Percentiles rank a stretch among this genome's conserved stretches.
These are phyloP conservation scores for Hypoxylon sp. DNA, from an alignment of 2,329 filamentous ascomycete species.

Conservation along the genomic window DNA sequence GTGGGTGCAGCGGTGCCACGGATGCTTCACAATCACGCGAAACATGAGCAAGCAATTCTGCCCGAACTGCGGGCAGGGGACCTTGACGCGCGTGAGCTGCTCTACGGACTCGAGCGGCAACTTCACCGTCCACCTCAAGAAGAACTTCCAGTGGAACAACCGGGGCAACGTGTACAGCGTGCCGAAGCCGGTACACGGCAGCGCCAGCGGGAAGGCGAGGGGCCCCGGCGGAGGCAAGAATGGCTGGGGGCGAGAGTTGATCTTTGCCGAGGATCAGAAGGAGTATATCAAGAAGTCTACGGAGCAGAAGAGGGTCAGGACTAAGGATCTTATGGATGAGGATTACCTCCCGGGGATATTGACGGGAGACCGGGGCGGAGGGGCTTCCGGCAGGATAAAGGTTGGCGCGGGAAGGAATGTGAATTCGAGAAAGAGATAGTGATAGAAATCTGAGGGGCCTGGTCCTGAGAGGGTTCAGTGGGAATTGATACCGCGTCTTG, in stretches of 20 bases:
- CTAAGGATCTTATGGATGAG: slow-evolving; percentile 92
- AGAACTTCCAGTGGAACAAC: slow-evolving; percentile 96
- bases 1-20: slow-evolving; percentile 92
- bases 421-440: slow-evolving; percentile 78
- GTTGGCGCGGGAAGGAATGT: slow-evolving; percentile 89
- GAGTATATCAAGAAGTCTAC: slow-evolving; percentile 79
- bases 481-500: slow-evolving; percentile 38
- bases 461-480: not conserved
- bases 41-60: slow-evolving; percentile 94
- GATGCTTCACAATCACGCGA: slow-evolving; percentile 86
- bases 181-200: slow-evolving; percentile 88
- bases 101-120: slow-evolving; percentile 83
- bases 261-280: slow-evolving; percentile 95
- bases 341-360: slow-evolving; percentile 90
- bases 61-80: slow-evolving; percentile 87
- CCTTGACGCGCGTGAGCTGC: slow-evolving; percentile 86
- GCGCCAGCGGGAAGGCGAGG: slow-evolving; percentile 79
- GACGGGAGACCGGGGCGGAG: slow-evolving; percentile 77
- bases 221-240: slow-evolving; percentile 79
- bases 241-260: slow-evolving; percentile 86
- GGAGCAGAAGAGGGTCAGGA: slow-evolving; percentile 74
- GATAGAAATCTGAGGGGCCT: not conserved
- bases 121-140: slow-evolving; percentile 89
- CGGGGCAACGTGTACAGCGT: slow-evolving; percentile 92
- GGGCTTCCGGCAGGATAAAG: slow-evolving; percentile 74